Conservation (phyloP, 345 rosid species). For the Salix suchowensis region DNA sequence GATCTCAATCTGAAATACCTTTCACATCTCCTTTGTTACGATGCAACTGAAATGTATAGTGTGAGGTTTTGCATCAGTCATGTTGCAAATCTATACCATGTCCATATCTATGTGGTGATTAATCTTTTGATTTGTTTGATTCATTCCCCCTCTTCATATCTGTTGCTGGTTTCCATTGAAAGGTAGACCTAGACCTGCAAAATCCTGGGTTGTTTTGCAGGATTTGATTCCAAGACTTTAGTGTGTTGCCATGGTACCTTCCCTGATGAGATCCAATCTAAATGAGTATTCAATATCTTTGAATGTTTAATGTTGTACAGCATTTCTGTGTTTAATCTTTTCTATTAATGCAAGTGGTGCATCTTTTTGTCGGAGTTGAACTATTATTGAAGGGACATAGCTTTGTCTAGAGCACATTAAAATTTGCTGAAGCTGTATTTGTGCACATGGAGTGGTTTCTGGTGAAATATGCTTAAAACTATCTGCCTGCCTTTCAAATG, state of each 20-base stretch:
- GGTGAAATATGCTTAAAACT: neutral
- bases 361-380: neutral
- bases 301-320: neutral
- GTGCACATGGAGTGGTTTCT: neutral
- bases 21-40: neutral
- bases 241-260: neutral
- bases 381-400: too few species aligned
- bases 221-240: neutral
- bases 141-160: neutral
- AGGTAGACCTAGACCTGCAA: neutral
- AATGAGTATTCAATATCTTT: neutral
- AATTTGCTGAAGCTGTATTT: neutral
- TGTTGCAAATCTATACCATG: neutral
- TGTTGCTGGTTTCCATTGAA: neutral
- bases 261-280: neutral
- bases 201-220: neutral
- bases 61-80: neutral
- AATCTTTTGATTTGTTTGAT: neutral
- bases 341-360: neutral
- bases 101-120: neutral
- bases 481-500: neutral
- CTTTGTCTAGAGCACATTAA: neutral
- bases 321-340: neutral
- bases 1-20: neutral
- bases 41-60: neutral